phyloP scores from a whole-genome alignment of 768 basidiomycete genomes.

The Russula sp. region DNA sequence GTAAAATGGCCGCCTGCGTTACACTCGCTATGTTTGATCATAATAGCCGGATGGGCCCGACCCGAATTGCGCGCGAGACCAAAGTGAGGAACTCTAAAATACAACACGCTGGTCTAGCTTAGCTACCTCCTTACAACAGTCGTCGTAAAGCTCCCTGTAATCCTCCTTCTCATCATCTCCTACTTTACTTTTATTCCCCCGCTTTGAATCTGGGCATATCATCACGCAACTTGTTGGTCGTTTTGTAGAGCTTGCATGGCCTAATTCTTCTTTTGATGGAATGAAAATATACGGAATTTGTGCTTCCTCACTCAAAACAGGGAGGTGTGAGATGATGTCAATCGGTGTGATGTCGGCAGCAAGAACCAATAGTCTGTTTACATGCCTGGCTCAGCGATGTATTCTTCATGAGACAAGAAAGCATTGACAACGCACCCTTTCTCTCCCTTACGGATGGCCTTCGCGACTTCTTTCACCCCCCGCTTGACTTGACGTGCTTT shows the following conservation, averaged over 20 bases:
- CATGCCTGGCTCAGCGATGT: neutral
- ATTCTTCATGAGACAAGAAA: neutral
- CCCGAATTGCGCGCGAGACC: neutral
- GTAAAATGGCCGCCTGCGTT: neutral
- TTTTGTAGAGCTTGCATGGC: slow-evolving; percentile 93
- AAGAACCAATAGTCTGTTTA: slow-evolving; percentile 71
- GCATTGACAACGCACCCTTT: slow-evolving; percentile 61
- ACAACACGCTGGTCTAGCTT: slow-evolving; percentile 69
- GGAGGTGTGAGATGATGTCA: slow-evolving; percentile 97
- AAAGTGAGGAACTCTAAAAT: slow-evolving; percentile 7
- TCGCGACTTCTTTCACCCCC: slow-evolving; percentile 98
- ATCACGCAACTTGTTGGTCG: slow-evolving; percentile 98
- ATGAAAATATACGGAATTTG: slow-evolving; percentile 88
- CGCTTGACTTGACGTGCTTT: slow-evolving; percentile 94
- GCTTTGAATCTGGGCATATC: slow-evolving; percentile 79
- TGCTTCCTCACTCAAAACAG: slow-evolving; percentile 90
- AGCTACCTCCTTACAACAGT: slow-evolving; percentile 80
- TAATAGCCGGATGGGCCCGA: neutral
- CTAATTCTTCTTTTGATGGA: slow-evolving; percentile 90
- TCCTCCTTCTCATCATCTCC: slow-evolving; percentile 68
- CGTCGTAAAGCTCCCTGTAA: slow-evolving; percentile 80
- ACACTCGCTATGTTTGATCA: neutral
- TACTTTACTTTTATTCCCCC: slow-evolving; percentile 57
- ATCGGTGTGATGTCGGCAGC: slow-evolving; percentile 98
- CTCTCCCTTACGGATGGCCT: slow-evolving; percentile 95